A percentile compares a stretch with the other conserved stretches of the same genome.
Evolutionary conservation across 495 filamentous ascomycete species (phyloP).

Genomic region (Echria macrotheca): DNA sequence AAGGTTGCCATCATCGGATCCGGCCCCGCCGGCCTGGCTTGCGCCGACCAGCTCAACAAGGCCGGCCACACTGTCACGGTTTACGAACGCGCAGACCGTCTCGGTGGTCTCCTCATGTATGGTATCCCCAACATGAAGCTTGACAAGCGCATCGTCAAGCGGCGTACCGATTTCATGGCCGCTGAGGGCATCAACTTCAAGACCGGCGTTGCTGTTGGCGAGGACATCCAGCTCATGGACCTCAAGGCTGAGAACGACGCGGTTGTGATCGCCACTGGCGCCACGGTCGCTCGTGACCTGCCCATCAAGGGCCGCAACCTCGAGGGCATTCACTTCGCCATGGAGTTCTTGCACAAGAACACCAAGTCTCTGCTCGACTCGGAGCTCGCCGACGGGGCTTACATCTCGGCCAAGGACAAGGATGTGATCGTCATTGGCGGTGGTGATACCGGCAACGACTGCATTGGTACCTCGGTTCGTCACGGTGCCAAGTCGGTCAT

Average conservation of each 20-base stretch:
- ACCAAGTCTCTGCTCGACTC: slow-evolving; percentile 98
- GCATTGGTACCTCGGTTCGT: slow-evolving; percentile 96
- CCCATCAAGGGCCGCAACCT: slow-evolving; percentile 88
- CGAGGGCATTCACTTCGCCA: slow-evolving; percentile 93
- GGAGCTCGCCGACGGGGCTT: slow-evolving; percentile 74
- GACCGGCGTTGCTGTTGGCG: slow-evolving; percentile 70
- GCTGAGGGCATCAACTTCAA: slow-evolving; percentile 84
- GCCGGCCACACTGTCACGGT: slow-evolving; percentile 88
- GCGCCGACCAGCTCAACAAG: slow-evolving; percentile 93
- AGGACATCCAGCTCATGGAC: slow-evolving; percentile 70
- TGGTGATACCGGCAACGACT: slow-evolving; percentile 98
- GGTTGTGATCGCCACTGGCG: slow-evolving; percentile 92
- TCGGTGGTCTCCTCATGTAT: slow-evolving; percentile 95
- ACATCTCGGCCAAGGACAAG: slow-evolving; percentile 96
- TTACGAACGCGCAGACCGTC: slow-evolving; percentile 91
- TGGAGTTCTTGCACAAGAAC: slow-evolving; percentile 98
- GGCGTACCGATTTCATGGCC: slow-evolving; percentile 93
- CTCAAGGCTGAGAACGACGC: slow-evolving; percentile 76
- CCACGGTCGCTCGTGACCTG: slow-evolving; percentile 93
- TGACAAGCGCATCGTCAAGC: slow-evolving; percentile 96
- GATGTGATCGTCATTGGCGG: slow-evolving; percentile 96
- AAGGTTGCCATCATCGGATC: slow-evolving; percentile 90
- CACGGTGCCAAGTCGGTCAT: slow-evolving; percentile 94
- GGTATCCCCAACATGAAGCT: slow-evolving; percentile 99
- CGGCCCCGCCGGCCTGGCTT: slow-evolving; percentile 85